phyloP scores from a whole-genome alignment of 495 filamentous ascomycete genomes.

The Pseudevernia furfuracea region DNA sequence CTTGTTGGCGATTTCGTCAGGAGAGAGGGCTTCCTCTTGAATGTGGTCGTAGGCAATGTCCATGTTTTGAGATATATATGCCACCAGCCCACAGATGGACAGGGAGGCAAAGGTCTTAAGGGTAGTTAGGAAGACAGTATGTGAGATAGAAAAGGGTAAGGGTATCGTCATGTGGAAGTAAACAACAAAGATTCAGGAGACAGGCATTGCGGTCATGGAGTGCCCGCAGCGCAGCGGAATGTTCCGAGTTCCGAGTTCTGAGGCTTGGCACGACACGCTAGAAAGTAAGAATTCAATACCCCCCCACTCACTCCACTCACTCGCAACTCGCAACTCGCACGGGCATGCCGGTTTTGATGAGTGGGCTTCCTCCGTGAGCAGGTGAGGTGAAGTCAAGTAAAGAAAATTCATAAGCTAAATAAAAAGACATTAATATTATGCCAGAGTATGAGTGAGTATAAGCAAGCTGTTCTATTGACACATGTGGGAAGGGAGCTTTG shows the following conservation, averaged over 20 bases:
- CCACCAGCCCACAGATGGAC: neutral
- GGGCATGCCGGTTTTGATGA: too few species aligned
- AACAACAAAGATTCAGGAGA: conserved; percentile 1
- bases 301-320: too few species aligned
- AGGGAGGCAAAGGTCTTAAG: neutral
- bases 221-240: neutral
- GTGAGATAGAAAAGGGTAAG: neutral
- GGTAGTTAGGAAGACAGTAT: neutral
- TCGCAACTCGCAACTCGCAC: too few species aligned
- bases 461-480: too few species aligned
- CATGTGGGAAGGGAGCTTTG: too few species aligned
- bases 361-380: too few species aligned
- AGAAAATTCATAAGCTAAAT: too few species aligned
- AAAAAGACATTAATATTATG: too few species aligned
- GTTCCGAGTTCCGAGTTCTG: too few species aligned
- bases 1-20: conserved; percentile 46
- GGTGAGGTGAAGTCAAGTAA: too few species aligned
- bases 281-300: neutral
- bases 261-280: neutral
- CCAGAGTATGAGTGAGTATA: too few species aligned
- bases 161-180: neutral
- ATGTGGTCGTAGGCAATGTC: conserved; percentile 98
- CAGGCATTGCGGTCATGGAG: conserved; percentile 6
- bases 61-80: conserved; percentile 43
- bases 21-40: conserved; percentile 67